These are phyloP conservation scores for Diutina siamensis DNA, from an alignment of 1,139 yeast genomes.

Conservation along the genomic window DNA sequence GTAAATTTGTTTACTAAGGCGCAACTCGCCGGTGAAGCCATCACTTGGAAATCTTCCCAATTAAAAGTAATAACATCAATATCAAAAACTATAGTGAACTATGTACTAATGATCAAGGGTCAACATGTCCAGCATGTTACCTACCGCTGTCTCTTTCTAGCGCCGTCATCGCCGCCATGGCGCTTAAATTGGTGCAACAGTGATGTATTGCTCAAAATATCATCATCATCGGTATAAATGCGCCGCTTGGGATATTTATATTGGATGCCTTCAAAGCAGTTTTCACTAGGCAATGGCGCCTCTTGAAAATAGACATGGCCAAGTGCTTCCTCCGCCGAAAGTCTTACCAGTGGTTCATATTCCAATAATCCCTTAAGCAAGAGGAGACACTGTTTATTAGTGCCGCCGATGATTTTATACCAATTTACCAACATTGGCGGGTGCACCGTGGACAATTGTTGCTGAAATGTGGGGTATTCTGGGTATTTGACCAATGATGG, in stretches of 20 bases:
- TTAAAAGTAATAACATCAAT: too few species aligned
- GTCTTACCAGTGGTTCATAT: slow-evolving; percentile 75
- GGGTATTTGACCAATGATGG: slow-evolving; percentile 71
- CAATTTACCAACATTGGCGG: slow-evolving; percentile 67
- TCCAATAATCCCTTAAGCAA: slow-evolving; percentile 54
- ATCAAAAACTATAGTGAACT: too few species aligned
- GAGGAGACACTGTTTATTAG: slow-evolving; percentile 55
- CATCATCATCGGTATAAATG: slow-evolving; percentile 69
- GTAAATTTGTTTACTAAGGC: too few species aligned
- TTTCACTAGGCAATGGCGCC: slow-evolving; percentile 53
- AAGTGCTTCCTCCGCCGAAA: slow-evolving; percentile 47
- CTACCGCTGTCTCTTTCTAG: slow-evolving; percentile 1
- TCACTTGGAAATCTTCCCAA: too few species aligned
- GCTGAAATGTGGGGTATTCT: slow-evolving; percentile 53
- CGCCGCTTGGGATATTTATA: slow-evolving; percentile 62
- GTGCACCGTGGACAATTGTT: slow-evolving; percentile 29
- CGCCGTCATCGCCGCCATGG: slow-evolving; percentile 2
- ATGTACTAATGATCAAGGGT: too few species aligned
- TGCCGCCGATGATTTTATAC: slow-evolving; percentile 75
- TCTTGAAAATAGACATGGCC: slow-evolving; percentile 66
- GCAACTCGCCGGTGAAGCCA: too few species aligned
- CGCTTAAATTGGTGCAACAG: slow-evolving; percentile 8
- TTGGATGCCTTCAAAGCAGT: slow-evolving; percentile 56
- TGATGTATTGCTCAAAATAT: slow-evolving; percentile 25
- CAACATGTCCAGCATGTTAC: too few species aligned